phyloP scores from a whole-genome alignment of 1,284 basidiomycete genomes.

The Mycena citricolor region DNA sequence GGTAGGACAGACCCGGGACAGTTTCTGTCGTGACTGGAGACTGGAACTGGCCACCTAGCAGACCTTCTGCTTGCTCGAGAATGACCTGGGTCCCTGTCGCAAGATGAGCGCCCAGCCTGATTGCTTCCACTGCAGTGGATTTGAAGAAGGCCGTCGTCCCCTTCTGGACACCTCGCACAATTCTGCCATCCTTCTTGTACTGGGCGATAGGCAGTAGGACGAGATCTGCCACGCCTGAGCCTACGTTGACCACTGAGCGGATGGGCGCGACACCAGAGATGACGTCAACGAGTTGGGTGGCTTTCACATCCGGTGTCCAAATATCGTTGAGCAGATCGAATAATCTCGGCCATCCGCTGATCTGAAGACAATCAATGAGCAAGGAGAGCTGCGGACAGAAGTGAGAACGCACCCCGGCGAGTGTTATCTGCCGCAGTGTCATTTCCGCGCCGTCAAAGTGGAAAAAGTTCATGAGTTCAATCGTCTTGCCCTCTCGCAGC shows the following conservation, averaged over 20 bases:
- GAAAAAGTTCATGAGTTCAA: conserved; percentile 99
- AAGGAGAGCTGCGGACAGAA: too few species aligned
- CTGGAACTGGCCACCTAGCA: conserved; percentile 79
- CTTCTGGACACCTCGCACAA: conserved; percentile 91
- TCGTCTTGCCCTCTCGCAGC: conserved; percentile 87
- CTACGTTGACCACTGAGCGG: conserved; percentile 93
- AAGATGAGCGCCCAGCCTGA: conserved; percentile 91
- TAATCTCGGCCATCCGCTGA: conserved; percentile 86
- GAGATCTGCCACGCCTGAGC: conserved; percentile 93
- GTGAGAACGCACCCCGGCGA: conserved; percentile 76
- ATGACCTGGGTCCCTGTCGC: conserved; percentile 98
- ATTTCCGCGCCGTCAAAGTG: conserved; percentile 99
- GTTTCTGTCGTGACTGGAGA: conserved; percentile 67
- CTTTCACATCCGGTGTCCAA: conserved; percentile 99
- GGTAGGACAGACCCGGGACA: conserved; percentile 41
- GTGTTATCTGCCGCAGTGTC: conserved; percentile 90
- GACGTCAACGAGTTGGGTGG: conserved; percentile 95
- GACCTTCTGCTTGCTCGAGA: conserved; percentile 91
- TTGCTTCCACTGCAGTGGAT: conserved; percentile 91
- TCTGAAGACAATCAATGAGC: conserved; percentile 41
- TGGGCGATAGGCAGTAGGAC: conserved; percentile 95
- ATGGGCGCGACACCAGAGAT: conserved; percentile 97
- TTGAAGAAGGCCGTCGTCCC: conserved; percentile 91
- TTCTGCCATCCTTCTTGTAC: conserved; percentile 94
- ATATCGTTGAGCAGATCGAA: conserved; percentile 93